phyloP scores from a whole-genome alignment of 2,329 filamentous ascomycete species.

The Diaporthe sp. region DNA sequence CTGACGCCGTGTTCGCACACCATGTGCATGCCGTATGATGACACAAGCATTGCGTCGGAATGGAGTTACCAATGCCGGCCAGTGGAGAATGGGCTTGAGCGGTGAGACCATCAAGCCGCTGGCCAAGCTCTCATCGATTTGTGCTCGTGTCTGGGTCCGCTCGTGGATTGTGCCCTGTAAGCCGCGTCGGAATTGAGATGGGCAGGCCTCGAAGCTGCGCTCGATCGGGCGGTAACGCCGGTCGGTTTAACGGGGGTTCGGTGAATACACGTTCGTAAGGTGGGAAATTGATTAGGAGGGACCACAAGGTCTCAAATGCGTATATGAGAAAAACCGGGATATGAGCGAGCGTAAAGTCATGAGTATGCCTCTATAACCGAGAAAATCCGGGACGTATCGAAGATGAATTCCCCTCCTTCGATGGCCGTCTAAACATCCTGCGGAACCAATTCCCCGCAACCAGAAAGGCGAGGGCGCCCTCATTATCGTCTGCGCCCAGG shows the following conservation, averaged over 20 bases:
- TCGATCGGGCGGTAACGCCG: constrained; percentile 6
- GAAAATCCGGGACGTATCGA: constrained; percentile 41
- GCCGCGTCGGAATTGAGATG: background rate
- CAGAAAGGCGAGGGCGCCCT: constrained; percentile 34
- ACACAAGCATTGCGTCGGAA: background rate
- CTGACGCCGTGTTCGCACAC: background rate
- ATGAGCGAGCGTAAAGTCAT: constrained; percentile 43
- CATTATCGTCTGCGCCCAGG: constrained; percentile 23
- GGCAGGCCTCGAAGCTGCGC: constrained; percentile 3
- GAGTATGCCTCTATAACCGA: constrained; percentile 43
- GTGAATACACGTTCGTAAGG: constrained; percentile 38
- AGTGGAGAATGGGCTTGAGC: background rate
- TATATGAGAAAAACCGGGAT: constrained; percentile 42
- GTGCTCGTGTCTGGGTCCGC: constrained; percentile 7
- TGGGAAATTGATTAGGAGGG: constrained; percentile 42
- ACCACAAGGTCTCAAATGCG: constrained; percentile 42
- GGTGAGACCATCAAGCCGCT: background rate
- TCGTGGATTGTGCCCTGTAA: background rate
- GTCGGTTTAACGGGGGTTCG: constrained; percentile 21
- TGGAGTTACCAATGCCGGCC: background rate
- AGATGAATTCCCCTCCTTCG: constrained; percentile 39
- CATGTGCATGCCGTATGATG: background rate
- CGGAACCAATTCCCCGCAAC: constrained; percentile 29
- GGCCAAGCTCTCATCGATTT: background rate
- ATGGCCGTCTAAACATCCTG: constrained; percentile 38